phyloP scores from a whole-genome alignment of 1,284 basidiomycete genomes.

The Violaceomyces palustris region DNA sequence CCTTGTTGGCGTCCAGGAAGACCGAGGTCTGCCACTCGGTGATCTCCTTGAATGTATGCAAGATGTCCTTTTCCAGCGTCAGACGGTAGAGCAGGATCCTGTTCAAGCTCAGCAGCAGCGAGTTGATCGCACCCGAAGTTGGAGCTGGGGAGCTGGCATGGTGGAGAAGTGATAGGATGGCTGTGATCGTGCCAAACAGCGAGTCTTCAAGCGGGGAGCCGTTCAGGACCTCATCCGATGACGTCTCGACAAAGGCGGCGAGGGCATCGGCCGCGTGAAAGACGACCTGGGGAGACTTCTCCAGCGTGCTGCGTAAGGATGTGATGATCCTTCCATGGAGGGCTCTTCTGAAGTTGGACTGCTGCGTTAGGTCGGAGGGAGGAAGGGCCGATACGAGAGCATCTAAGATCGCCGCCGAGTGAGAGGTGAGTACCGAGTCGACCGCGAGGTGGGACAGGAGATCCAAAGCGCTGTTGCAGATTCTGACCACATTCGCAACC shows the following conservation, averaged over 20 bases:
- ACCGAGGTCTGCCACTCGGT: slow-evolving; percentile 19
- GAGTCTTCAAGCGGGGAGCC: slow-evolving; percentile 13
- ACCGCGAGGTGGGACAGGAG: slow-evolving; percentile 23
- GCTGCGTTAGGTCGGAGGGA: slow-evolving; percentile 22
- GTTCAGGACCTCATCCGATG: slow-evolving; percentile 22
- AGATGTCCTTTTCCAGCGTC: slow-evolving; percentile 2
- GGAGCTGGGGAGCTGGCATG: too few relatives aligned
- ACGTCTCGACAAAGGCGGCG: slow-evolving; percentile 19
- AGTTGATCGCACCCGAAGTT: slow-evolving; percentile 2
- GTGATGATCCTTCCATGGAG: slow-evolving; percentile 8
- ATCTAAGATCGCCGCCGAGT: slow-evolving; percentile 17
- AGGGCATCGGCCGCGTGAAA: slow-evolving; percentile 6
- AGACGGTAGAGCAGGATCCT: slow-evolving; percentile 28
- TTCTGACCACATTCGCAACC: not conserved
- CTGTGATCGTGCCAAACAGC: slow-evolving; percentile 7
- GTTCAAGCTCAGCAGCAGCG: slow-evolving; percentile 30
- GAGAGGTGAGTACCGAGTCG: slow-evolving; percentile 19
- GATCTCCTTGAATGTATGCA: slow-evolving; percentile 11
- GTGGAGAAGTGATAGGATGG: slow-evolving; percentile 8
- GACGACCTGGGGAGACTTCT: slow-evolving; percentile 3
- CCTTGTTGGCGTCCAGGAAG: slow-evolving; percentile 20
- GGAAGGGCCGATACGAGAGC: slow-evolving; percentile 24
- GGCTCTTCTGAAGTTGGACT: slow-evolving; percentile 13
- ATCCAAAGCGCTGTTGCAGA: slow-evolving; percentile 7
- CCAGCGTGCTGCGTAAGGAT: slow-evolving; percentile 2